These are phyloP conservation scores for Cercospora berteroae DNA, from an alignment of 2,329 filamentous ascomycete species.

Conservation along the genomic window DNA sequence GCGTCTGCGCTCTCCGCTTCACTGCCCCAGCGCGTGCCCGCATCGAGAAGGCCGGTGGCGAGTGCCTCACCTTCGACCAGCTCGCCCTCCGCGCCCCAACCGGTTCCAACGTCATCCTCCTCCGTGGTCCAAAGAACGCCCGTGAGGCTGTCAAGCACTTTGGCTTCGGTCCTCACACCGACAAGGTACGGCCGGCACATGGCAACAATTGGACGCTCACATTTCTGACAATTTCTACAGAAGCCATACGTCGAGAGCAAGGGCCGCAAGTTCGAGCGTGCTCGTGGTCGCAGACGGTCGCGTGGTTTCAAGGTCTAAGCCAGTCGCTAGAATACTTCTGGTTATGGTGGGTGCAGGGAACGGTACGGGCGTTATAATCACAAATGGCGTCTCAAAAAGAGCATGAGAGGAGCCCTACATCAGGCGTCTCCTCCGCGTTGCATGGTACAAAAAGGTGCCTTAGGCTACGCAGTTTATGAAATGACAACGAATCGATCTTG, in stretches of 20 bases:
- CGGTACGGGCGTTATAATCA: conserved; percentile 20
- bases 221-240: conserved; percentile 48
- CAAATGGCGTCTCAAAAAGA: conserved; percentile 16
- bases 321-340: conserved; percentile 15
- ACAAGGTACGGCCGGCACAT: conserved; percentile 68
- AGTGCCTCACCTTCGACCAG: conserved; percentile 94
- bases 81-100: conserved; percentile 92
- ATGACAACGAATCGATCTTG: conserved; percentile 18
- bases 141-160: conserved; percentile 99
- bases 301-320: conserved; percentile 99
- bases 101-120: conserved; percentile 92
- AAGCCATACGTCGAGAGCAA: conserved; percentile 98
- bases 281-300: conserved; percentile 97
- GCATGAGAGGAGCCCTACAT: conserved; percentile 16
- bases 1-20: conserved; percentile 91
- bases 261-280: conserved; percentile 99
- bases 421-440: conserved; percentile 10
- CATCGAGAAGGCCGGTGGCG: conserved; percentile 89
- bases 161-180: conserved; percentile 93
- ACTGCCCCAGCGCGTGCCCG: conserved; percentile 93
- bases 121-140: conserved; percentile 97
- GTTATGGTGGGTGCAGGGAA: conserved; percentile 16
- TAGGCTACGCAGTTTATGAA: conserved; percentile 25
- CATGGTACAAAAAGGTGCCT: conserved; percentile 11
- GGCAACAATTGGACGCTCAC: neutral